Conservation (phyloP, 2,329 filamentous ascomycete genomes). For the Atkinsonella hypoxylon region DNA sequence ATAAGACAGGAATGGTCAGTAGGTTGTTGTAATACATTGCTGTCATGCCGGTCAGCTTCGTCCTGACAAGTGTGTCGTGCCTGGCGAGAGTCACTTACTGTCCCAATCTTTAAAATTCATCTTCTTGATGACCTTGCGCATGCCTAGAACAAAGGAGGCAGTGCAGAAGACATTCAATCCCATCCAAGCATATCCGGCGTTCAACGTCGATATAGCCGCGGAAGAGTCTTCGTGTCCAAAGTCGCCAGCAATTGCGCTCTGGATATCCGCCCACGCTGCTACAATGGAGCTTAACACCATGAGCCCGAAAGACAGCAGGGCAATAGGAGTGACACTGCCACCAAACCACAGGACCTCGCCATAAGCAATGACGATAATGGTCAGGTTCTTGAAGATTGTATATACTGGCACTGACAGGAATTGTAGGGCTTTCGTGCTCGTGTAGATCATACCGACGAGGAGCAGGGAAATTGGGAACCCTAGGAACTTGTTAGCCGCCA, state of each 20-base stretch:
- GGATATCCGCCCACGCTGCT: conserved; percentile 94
- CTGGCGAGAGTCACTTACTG: conserved; percentile 51
- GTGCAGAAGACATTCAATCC: conserved; percentile 91
- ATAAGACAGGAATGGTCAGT: conserved; percentile 83
- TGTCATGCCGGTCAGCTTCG: conserved; percentile 30
- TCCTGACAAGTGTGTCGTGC: background rate
- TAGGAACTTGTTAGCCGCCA: conserved; percentile 21
- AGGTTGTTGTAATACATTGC: conserved; percentile 99
- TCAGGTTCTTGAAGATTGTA: conserved; percentile 99
- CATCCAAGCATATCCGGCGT: conserved; percentile 97
- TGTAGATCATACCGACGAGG: conserved; percentile 98
- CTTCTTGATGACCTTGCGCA: conserved; percentile 98
- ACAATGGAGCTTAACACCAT: conserved; percentile 95
- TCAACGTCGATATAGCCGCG: conserved; percentile 74
- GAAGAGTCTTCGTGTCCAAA: conserved; percentile 47
- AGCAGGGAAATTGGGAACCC: conserved; percentile 95
- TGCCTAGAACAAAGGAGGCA: conserved; percentile 76
- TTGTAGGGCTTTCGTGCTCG: conserved; percentile 87
- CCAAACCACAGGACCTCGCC: conserved; percentile 98
- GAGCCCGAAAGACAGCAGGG: conserved; percentile 84
- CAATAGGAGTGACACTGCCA: conserved; percentile 75
- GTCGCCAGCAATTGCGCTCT: conserved; percentile 62
- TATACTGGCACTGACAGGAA: conserved; percentile 97
- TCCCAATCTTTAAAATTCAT: conserved; percentile 99
- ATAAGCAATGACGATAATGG: conserved; percentile 96